Percentiles rank a stretch among this genome's conserved stretches.
Evolutionary conservation across 2,329 filamentous ascomycete genomes (phyloP).

Genomic region (Pseudogymnoascus sp.): DNA sequence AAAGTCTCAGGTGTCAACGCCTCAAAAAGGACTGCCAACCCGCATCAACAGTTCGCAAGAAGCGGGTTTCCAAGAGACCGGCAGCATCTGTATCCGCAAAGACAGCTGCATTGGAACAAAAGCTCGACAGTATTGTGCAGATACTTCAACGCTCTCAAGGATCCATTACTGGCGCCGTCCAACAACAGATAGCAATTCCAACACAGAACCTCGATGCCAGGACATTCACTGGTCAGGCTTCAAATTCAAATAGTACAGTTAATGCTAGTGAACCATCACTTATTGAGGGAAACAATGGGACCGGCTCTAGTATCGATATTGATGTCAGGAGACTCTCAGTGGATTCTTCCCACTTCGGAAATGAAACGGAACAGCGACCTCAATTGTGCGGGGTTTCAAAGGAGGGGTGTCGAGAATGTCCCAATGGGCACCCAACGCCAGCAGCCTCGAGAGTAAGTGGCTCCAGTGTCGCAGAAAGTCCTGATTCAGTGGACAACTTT

Average conservation of each 20-base stretch:
- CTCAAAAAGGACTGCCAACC: conserved; percentile 18
- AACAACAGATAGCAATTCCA: neutral
- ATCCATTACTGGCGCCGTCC: neutral
- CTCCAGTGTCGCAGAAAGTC: neutral
- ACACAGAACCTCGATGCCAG: neutral
- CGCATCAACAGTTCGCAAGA: conserved; percentile 14
- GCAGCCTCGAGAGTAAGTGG: neutral
- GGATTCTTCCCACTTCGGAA: neutral
- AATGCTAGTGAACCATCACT: neutral
- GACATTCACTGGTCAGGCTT: neutral
- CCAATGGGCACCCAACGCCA: neutral
- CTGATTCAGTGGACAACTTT: neutral
- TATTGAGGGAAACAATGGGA: neutral
- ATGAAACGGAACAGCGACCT: neutral
- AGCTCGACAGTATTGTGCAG: conserved; percentile 19
- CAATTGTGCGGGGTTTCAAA: neutral
- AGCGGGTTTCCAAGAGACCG: conserved; percentile 14
- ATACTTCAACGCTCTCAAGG: conserved; percentile 17
- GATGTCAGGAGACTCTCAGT: neutral
- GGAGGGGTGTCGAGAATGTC: neutral
- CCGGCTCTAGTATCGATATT: neutral
- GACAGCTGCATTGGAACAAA: conserved; percentile 20
- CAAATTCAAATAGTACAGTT: neutral
- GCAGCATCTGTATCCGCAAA: conserved; percentile 14
- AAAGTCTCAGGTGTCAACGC: conserved; percentile 16